Evolutionary conservation across 805 yeast species (phyloP).

Genomic region (Hanseniaspora meyeri): DNA sequence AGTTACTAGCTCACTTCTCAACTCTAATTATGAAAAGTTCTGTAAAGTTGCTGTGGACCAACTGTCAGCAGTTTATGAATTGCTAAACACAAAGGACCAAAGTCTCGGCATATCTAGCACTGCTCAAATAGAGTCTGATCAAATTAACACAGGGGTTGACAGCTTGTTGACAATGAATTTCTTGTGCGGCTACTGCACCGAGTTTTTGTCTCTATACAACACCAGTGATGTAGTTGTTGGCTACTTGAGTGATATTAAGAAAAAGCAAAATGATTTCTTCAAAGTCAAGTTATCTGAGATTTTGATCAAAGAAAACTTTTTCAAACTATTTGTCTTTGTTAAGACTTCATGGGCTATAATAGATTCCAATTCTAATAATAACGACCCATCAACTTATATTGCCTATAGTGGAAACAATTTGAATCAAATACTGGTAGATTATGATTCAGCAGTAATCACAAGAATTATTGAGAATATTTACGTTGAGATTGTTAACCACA

Average conservation of each 20-base stretch:
- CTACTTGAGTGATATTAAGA: background rate
- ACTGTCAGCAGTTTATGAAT: background rate
- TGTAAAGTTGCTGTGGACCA: background rate
- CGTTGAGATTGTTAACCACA: conserved; percentile 45
- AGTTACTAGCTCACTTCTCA: background rate
- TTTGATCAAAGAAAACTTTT: conserved; percentile 45
- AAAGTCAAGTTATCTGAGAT: conserved; percentile 31
- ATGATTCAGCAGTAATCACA: conserved; percentile 47
- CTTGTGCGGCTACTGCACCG: conserved; percentile 2
- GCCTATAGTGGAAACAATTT: conserved; percentile 51
- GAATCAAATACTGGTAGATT: conserved; percentile 42
- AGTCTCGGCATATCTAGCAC: background rate
- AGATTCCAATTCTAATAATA: conserved; percentile 19
- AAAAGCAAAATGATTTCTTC: conserved; percentile 6
- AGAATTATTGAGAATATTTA: conserved; percentile 44
- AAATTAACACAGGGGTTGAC: conserved; percentile 29
- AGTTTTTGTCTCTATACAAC: background rate
- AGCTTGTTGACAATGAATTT: conserved; percentile 16
- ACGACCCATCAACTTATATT: conserved; percentile 46
- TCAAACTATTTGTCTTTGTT: conserved; percentile 55
- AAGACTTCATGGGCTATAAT: conserved; percentile 46
- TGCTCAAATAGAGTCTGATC: conserved; percentile 42
- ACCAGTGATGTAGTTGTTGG: background rate
- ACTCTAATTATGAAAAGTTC: background rate
- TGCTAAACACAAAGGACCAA: background rate